These are phyloP conservation scores for Coemansia sp. DNA, from an alignment of 192 early-diverging fungal species.

Conservation along the genomic window DNA sequence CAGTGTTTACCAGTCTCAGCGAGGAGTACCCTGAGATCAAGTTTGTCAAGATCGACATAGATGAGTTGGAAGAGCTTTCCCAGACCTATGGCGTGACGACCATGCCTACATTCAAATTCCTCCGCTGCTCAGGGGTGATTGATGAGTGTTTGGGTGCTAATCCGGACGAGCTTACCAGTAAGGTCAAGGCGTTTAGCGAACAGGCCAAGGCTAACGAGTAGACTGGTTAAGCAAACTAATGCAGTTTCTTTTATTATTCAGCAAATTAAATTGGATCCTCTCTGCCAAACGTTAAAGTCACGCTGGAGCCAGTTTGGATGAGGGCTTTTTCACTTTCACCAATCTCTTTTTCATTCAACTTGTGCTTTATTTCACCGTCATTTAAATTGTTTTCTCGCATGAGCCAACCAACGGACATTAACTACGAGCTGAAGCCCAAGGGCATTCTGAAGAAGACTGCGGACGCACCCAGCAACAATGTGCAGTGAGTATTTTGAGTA, in stretches of 20 bases:
- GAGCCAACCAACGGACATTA: conserved; percentile 13
- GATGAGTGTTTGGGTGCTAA: conserved; percentile 27
- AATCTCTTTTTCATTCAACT: neutral
- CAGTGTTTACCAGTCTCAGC: conserved; percentile 63
- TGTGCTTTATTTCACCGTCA: no score
- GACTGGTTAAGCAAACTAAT: neutral
- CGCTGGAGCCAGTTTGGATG: no score
- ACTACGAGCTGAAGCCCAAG: conserved; percentile 40
- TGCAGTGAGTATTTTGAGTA: conserved; percentile 33
- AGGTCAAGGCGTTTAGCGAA: conserved; percentile 7
- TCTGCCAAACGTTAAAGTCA: no score
- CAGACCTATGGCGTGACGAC: conserved; percentile 50
- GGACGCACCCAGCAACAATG: conserved; percentile 19
- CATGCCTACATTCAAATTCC: conserved; percentile 79
- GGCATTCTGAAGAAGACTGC: conserved; percentile 48
- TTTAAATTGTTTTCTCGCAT: conserved; percentile 1
- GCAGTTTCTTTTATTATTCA: no score
- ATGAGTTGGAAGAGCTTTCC: conserved; percentile 58
- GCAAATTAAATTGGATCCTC: no score
- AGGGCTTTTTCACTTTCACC: neutral
- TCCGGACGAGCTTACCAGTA: conserved; percentile 1
- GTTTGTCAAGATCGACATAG: conserved; percentile 86
- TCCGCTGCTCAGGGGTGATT: conserved; percentile 58
- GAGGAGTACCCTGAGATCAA: conserved; percentile 52
- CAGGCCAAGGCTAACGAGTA: conserved; percentile 8